Base-by-base conservation (phyloP, 2,329 filamentous ascomycete species). In the Drechslerella dactyloides region DNA sequence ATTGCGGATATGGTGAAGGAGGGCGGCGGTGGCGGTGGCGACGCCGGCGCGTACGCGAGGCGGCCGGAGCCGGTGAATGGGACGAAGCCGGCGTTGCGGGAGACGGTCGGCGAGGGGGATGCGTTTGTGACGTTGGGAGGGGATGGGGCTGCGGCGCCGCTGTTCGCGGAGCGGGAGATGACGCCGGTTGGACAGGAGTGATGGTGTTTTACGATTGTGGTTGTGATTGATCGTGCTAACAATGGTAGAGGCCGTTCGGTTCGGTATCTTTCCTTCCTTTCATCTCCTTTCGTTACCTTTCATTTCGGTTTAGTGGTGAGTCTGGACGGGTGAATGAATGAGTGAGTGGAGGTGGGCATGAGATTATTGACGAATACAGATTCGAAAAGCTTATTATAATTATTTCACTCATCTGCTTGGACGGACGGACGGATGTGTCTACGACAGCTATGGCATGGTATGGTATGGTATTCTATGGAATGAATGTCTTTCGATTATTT, bases 1-100 rank as follows among this genome's bases (percentile, higher is more conserved):
- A 84, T 99, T 24, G 74, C 75, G 17, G 73, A 76, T 51, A 66
- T 68, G 54, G 46, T 73, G 30, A 76, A 74, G 51, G 69, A 59
- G 2, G 57, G 55, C 24, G 52, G 10, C 15, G 59, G 33, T 1
- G 42, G 21, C 13, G 19, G 8, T 33, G 52, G 10, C 15, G 59
- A 23, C 1, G 42, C n/a, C 13, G 19, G 8, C 21, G 66, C 35
- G 59, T 40, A 53, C 52, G 40, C 11, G 37, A 60, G 59, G 37
- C 64, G 42, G 59, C 66, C 59, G 35, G 59, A 70, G 17, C 48
- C 59, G 46, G 54, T 56, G 66, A 70, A 70, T 27, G 66, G 66
- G 42, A 70, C 66, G n/a, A 70, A 70, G 63, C 66, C 66, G 44
- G 66, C 57, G 19, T 40, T 64, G 19, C 35, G 66, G 48, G 66